Evolutionary conservation across 257 asterid genomes (phyloP).

Genomic region (Solanum raphanifolium): DNA sequence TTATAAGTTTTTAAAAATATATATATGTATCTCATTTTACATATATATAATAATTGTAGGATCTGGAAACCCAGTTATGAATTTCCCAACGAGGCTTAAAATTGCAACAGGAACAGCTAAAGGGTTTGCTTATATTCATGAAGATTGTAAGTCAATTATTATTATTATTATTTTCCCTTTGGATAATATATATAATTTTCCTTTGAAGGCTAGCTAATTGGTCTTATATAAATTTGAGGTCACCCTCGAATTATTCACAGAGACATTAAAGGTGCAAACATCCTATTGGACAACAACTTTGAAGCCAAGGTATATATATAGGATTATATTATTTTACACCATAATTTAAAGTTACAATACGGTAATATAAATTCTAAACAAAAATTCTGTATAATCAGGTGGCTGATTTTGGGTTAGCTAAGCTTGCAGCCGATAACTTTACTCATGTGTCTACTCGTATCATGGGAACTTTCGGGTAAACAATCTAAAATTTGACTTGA

Average conservation of each 20-base stretch:
- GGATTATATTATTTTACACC: background rate
- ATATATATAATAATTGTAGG: constrained; percentile 26
- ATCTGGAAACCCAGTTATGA: constrained; percentile 53
- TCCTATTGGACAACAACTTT: constrained; percentile 29
- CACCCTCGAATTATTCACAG: constrained; percentile 43
- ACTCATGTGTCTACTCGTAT: constrained; percentile 93
- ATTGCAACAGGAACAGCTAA: constrained; percentile 86
- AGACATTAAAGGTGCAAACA: constrained; percentile 41
- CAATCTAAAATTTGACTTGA: background rate
- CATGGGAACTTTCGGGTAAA: constrained; percentile 92
- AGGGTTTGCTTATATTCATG: constrained; percentile 83
- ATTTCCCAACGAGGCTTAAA: constrained; percentile 61
- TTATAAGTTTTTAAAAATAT: too few relatives aligned
- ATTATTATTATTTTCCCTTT: background rate
- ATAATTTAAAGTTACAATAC: background rate
- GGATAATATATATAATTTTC: background rate
- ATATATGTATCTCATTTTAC: background rate
- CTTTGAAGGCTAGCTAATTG: background rate
- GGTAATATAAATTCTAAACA: background rate
- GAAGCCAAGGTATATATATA: constrained; percentile 34
- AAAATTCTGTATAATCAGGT: constrained; percentile 32
- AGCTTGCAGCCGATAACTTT: constrained; percentile 60
- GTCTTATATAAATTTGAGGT: constrained; percentile 13
- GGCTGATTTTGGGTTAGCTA: constrained; percentile 89
- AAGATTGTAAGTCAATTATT: constrained; percentile 49